Evolutionary conservation across 2,329 filamentous ascomycete genomes (phyloP).

Genomic region (Ophiocordyceps polyrhachis-furcata): DNA sequence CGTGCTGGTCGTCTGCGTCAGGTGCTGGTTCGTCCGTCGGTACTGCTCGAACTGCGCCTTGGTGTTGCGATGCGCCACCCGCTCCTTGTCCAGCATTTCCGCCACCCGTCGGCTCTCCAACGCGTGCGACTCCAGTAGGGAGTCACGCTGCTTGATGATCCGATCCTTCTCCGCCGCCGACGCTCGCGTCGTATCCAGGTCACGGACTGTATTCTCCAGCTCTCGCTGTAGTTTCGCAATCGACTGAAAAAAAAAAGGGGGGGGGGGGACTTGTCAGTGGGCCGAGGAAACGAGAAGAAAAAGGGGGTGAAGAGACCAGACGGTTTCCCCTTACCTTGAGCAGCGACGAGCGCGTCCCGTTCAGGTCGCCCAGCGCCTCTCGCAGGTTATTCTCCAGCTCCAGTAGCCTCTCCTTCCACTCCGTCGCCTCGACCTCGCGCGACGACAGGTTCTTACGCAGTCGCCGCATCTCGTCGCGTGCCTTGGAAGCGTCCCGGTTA

Average conservation of each 20-base stretch:
- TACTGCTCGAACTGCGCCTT: slow-evolving; percentile 76
- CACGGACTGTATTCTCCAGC: slow-evolving; percentile 64
- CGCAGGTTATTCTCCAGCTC: slow-evolving; percentile 81
- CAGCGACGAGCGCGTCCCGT: slow-evolving; percentile 68
- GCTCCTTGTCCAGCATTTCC: slow-evolving; percentile 82
- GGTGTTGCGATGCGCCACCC: slow-evolving; percentile 66
- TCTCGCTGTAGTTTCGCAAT: slow-evolving; percentile 79
- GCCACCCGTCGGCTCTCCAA: slow-evolving; percentile 71
- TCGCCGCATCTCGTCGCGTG: slow-evolving; percentile 71
- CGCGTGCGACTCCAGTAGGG: slow-evolving; percentile 70
- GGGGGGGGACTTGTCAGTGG: not conserved
- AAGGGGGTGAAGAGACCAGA: not conserved
- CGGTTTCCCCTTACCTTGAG: slow-evolving; percentile 44
- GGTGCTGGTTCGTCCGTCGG: slow-evolving; percentile 72
- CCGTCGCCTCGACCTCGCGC: slow-evolving; percentile 71
- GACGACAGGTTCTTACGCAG: slow-evolving; percentile 68
- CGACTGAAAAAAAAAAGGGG: slow-evolving; percentile 28
- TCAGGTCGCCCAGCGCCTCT: slow-evolving; percentile 71
- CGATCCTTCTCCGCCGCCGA: slow-evolving; percentile 79
- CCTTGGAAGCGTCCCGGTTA: slow-evolving; percentile 60
- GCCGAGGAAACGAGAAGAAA: not conserved
- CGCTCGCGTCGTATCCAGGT: slow-evolving; percentile 61
- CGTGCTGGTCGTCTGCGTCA: slow-evolving; percentile 67
- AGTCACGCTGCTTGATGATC: slow-evolving; percentile 74
- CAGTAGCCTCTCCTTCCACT: slow-evolving; percentile 79